Evolutionary conservation across 2,329 filamentous ascomycete species (phyloP), one percentile per base, ranked within the genome.

Genomic region (Neurospora sp.): DNA sequence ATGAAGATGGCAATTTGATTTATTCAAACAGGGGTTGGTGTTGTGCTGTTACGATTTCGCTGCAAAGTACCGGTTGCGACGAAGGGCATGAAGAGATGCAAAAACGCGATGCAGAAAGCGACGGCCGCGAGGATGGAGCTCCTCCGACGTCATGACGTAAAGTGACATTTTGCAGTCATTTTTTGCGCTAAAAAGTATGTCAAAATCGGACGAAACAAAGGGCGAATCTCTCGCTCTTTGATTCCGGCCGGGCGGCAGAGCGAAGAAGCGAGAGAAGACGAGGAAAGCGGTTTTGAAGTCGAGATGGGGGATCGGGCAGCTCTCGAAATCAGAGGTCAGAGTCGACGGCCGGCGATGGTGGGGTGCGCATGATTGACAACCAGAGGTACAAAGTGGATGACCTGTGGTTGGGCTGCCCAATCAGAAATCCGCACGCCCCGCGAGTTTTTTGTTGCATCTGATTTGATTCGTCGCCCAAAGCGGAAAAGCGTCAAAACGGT

Each of bases 371-470:
- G 75, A 76, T 76, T 75, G 72, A 72, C 72, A 73, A 69, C 72
- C 67, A 69, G 74, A 76, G 74, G 74, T 77, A 77, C 76, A 76
- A 75, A 73, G 74, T 74, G 72, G 74, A 76, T 75, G 72, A 73
- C 68, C 46, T 76, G 76, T 75, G 69, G 76, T 76, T 74, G 69
- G 76, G 72, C 73, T 62, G 76, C 67, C 81, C 81, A 82, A 82
- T 82, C 77, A 82, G 75, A 82, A 82, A 82, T 81, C 76, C 79
- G 75, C 52, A 72, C 74, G 17, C 69, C 73, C 73, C 71, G 75
- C 75, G 73, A 71, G 70, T 72, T 75, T 76, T 77, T 75, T 76
- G 71, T 71, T 71, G 71, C 73, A 70, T 73, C 69, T 69, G 73
- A 76, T 75, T 75, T 73, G 72, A 74, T 66, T 39, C 37, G 33